phyloP scores from a whole-genome alignment of 495 filamentous ascomycete genomes.

The Immersiella caudata region DNA sequence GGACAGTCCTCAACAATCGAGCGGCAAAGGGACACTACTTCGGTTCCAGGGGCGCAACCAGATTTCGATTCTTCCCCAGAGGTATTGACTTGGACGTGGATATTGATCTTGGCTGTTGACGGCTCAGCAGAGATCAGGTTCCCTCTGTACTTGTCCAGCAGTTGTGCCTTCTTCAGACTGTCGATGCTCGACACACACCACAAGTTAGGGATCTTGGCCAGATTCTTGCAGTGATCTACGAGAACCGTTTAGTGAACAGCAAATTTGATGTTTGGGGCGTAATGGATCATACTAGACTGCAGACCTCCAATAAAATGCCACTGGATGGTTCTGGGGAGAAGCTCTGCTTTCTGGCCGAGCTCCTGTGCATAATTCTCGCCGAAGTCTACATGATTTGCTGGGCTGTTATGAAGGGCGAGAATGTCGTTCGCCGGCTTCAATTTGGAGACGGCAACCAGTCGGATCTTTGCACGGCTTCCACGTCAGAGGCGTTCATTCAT shows the following conservation, averaged over 20 bases:
- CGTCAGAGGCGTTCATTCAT: not conserved
- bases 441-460: slow-evolving; percentile 92
- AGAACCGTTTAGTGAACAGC: slow-evolving; percentile 5
- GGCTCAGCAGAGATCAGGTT: slow-evolving; percentile 49
- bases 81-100: slow-evolving; percentile 95
- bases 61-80: slow-evolving; percentile 85
- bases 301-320: slow-evolving; percentile 98
- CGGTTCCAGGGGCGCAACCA: slow-evolving; percentile 67
- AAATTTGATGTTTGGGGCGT: not conserved
- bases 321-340: slow-evolving; percentile 73
- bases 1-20: slow-evolving; percentile 71
- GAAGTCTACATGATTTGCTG: slow-evolving; percentile 72
- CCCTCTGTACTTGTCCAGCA: slow-evolving; percentile 75
- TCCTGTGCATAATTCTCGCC: slow-evolving; percentile 98
- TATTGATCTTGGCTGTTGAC: slow-evolving; percentile 55
- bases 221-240: slow-evolving; percentile 81
- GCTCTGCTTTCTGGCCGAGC: slow-evolving; percentile 77
- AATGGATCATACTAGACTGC: slow-evolving; percentile 57
- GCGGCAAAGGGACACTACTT: slow-evolving; percentile 62
- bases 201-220: slow-evolving; percentile 87
- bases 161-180: slow-evolving; percentile 78
- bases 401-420: slow-evolving; percentile 71
- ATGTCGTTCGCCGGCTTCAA: slow-evolving; percentile 89
- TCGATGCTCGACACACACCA: slow-evolving; percentile 93
- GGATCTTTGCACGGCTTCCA: slow-evolving; percentile 54